These are phyloP conservation scores for Kluyveromyces dobzhanskii DNA, from an alignment of 805 yeast genomes.

Conservation along the genomic window DNA sequence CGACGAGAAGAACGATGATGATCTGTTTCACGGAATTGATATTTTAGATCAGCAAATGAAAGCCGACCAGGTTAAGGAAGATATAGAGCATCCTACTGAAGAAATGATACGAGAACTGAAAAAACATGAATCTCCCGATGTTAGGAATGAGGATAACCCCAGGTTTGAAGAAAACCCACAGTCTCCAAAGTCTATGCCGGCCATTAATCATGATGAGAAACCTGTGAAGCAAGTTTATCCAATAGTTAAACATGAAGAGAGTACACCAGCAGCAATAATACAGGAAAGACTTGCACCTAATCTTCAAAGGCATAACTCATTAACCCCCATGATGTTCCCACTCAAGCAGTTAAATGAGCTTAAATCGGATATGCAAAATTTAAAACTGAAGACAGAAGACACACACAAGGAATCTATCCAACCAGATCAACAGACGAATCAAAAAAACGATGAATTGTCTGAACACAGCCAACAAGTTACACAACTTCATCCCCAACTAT, in stretches of 20 bases:
- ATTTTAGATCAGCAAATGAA: slow-evolving; percentile 14
- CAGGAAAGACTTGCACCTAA: slow-evolving; percentile 11
- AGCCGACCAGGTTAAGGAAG: slow-evolving; percentile 6
- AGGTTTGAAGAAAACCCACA: slow-evolving; percentile 2
- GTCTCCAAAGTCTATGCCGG: slow-evolving; percentile 2
- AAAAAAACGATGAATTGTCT: background rate
- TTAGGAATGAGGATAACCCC: slow-evolving; percentile 7
- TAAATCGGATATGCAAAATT: slow-evolving; percentile 2
- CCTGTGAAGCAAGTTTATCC: background rate
- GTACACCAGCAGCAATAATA: slow-evolving; percentile 20
- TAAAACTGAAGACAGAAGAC: slow-evolving; percentile 1
- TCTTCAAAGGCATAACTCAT: slow-evolving; percentile 19
- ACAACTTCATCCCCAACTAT: background rate
- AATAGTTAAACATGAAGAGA: slow-evolving; percentile 7
- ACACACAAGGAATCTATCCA: background rate
- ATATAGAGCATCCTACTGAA: background rate
- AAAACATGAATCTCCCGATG: slow-evolving; percentile 1
- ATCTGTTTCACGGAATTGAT: slow-evolving; percentile 15
- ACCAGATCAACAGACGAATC: background rate
- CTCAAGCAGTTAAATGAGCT: slow-evolving; percentile 1
- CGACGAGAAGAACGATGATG: slow-evolving; percentile 27
- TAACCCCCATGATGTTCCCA: slow-evolving; percentile 15
- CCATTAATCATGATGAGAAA: background rate
- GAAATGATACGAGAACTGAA: background rate
- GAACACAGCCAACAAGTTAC: background rate